Evolutionary conservation across 768 basidiomycete species (phyloP), one percentile per base, ranked within the genome.

Genomic region (Plicaturopsis crispa): DNA sequence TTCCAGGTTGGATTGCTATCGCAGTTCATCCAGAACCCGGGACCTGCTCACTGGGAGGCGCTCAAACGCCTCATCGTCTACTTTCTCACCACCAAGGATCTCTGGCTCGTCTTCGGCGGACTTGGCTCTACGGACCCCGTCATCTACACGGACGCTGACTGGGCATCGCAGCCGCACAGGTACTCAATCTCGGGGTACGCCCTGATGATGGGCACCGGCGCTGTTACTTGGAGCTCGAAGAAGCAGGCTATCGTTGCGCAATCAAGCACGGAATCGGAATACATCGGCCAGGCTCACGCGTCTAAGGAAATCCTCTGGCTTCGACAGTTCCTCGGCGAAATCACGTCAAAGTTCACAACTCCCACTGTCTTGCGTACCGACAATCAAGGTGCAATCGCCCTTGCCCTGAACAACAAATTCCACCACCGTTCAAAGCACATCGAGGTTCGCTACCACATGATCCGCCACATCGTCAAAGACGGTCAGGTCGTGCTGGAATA

Each of bases 211-310:
- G 49, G 48, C 17, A 59, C 62, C 0, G 66, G 59, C 4, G 49
- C 61, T 2, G 49, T 73, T 4, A 45, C 54, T 3, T 75, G 72
- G 70, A 49, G 48, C 17, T 60, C 62, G 0, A 54, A 59, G 33
- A 54, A 61, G 33, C 73, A 76, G 47, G 31, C 42, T 2, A 54
- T 55, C 1, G 53, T 69, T 17, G 49, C 71, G 0, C 45, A 56
- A 0, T 73, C 66, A 0, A 67, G 61, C 0, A 56, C 54, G 3
- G 66, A 74, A 44, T 62, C 66, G 0, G 69, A 73, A 52, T 72
- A 67, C 47, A 40, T 57, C 24, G 48, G 52, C 1, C 33, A 49
- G 3, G 44, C 54, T 4, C 45, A 59, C 32, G 51, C 60, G 5
- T 41, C 54, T 3, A 42, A 56, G 21, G 50, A 55, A 45, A 44